Percentiles rank a stretch among this genome's conserved stretches.
Conservation (phyloP, 352 stramenopile species). For the Pythium utonaiense region DNA sequence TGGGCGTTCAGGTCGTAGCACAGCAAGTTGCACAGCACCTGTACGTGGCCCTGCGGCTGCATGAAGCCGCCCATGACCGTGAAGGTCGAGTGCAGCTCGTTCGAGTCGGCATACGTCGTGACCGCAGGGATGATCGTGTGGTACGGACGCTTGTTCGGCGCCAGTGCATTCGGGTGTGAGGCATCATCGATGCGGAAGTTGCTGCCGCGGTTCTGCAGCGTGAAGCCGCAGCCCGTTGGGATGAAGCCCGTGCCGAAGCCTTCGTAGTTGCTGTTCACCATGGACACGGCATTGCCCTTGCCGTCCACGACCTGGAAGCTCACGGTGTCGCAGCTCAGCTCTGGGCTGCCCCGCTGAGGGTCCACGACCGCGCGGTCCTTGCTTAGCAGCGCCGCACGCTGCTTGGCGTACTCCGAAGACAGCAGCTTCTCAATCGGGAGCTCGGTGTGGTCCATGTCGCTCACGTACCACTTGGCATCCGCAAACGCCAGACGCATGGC, state of each 20-base stretch:
- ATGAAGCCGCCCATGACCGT: slow-evolving; percentile 92
- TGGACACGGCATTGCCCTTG: slow-evolving; percentile 94
- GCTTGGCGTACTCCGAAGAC: slow-evolving; percentile 63
- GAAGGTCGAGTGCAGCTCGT: slow-evolving; percentile 91
- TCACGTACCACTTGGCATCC: slow-evolving; percentile 86
- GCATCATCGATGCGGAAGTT: slow-evolving; percentile 89
- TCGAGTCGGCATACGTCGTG: slow-evolving; percentile 80
- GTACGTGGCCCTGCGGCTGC: slow-evolving; percentile 96
- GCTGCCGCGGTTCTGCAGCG: slow-evolving; percentile 95
- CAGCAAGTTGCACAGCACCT: slow-evolving; percentile 92
- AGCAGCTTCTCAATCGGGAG: slow-evolving; percentile 75
- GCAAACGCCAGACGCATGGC: slow-evolving; percentile 92
- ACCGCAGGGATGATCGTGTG: slow-evolving; percentile 98
- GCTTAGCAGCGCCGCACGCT: slow-evolving; percentile 44
- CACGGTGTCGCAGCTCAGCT: slow-evolving; percentile 87
- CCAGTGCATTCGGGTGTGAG: slow-evolving; percentile 91
- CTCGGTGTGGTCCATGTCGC: slow-evolving; percentile 66
- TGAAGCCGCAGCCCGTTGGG: slow-evolving; percentile 92
- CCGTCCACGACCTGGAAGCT: slow-evolving; percentile 96
- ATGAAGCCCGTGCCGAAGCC: slow-evolving; percentile 96
- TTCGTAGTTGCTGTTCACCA: slow-evolving; percentile 98
- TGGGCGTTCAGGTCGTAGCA: slow-evolving; percentile 80
- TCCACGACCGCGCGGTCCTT: slow-evolving; percentile 46
- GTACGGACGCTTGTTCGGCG: slow-evolving; percentile 92
- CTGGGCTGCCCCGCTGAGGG: slow-evolving; percentile 50